Base-by-base conservation (phyloP, 306 rosid genomes). In the Notholithocarpus densiflorus region DNA sequence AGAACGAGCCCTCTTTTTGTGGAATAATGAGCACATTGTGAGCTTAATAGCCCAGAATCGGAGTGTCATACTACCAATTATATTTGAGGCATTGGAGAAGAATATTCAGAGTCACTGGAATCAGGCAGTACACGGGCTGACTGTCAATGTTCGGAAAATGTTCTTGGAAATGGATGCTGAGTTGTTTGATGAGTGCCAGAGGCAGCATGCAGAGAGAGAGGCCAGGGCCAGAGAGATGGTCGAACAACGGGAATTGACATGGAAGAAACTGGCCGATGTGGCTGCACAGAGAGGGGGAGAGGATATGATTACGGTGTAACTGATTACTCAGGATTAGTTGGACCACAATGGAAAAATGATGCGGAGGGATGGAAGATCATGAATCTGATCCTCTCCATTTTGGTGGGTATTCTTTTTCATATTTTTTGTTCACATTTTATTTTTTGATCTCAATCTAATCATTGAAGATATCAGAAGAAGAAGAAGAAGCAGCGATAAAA, bases 21-120 rank as follows among this genome's bases (percentile, higher is more conserved):
- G 99, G 99, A 95, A 95, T 69, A 95, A 95, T 68, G 99, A 95
- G 78, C 99, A 93, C 72, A 84, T 95, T 45, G 98, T 95, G 82
- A 83, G 96, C 85, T 85, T 95, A 84, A 95, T 95, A 57, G 99
- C 97, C 53, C 98, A 95, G 84, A 95, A 95, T 82, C 92, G 98
- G 75, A 75, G 78, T 2, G 90, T 90, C 21, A 57, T 91, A 81
- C 78, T 95, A 59, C 99, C 99, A 4, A 88, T 93, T 75, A 89
- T 93, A 69, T 90, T 89, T 62, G 91, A 84, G 77, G 92, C 99
- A 12, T 78, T 95, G 77, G 99, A 95, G 87, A 93, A 79, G 82
- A 95, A 95, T 66, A 86, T 93, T 40, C 85, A 84, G 69, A 71
- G 81, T 71, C 99, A 93, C 77, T 95, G 99, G 99, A 93, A 93